phyloP scores from a whole-genome alignment of 768 basidiomycete species.

The Boletus bicolor region DNA sequence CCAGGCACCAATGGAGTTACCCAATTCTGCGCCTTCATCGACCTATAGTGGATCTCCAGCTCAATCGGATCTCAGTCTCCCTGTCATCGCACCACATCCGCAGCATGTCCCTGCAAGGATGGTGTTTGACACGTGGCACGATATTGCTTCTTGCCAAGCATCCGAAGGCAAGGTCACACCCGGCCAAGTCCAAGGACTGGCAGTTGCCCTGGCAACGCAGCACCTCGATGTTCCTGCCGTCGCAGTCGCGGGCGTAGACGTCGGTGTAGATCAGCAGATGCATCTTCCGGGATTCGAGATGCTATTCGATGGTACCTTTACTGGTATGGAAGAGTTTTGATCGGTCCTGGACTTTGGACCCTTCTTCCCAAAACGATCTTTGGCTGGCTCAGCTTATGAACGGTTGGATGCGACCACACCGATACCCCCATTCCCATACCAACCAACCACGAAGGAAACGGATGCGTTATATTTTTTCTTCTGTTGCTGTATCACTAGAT shows the following conservation, averaged over 20 bases:
- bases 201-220: slow-evolving; percentile 1
- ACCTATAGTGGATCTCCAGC: slow-evolving; percentile 43
- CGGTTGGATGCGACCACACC: background rate
- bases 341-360: too few relatives aligned
- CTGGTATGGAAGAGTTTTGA: slow-evolving; percentile 14
- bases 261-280: slow-evolving; percentile 2
- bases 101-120: slow-evolving; percentile 9
- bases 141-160: background rate
- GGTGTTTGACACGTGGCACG: slow-evolving; percentile 23
- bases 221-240: background rate
- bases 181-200: background rate
- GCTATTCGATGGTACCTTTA: slow-evolving; percentile 12
- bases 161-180: background rate
- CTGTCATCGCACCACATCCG: slow-evolving; percentile 28
- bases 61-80: slow-evolving; percentile 28
- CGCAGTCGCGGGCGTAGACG: slow-evolving; percentile 6
- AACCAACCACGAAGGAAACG: background rate
- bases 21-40: slow-evolving; percentile 38
- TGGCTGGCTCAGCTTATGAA: background rate
- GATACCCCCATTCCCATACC: background rate
- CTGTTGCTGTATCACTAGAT: slow-evolving; percentile 4
- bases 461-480: background rate
- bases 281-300: slow-evolving; percentile 13
- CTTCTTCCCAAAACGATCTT: background rate
- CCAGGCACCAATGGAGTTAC: slow-evolving; percentile 11